These are phyloP conservation scores for Myochromella boudieri DNA, from an alignment of 768 basidiomycete genomes.

Conservation along the genomic window DNA sequence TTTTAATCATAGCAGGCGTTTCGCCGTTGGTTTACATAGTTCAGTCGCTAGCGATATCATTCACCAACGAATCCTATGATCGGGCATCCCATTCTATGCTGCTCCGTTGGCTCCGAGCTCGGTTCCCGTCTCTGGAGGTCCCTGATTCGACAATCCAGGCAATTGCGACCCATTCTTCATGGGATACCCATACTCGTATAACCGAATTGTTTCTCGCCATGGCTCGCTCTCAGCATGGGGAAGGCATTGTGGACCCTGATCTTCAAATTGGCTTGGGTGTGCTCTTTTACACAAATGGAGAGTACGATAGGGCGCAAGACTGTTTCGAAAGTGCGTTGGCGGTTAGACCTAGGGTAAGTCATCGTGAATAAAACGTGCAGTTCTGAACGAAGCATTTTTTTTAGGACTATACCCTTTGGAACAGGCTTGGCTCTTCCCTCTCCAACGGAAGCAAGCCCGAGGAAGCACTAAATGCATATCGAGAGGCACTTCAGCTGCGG, in stretches of 20 bases:
- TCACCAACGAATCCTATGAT: constrained; percentile 92
- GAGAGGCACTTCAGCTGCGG: constrained; percentile 84
- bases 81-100: constrained; percentile 83
- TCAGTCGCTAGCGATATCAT: constrained; percentile 93
- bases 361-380: too few relatives aligned
- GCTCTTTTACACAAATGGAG: constrained; percentile 83
- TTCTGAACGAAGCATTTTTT: neutral
- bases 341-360: constrained; percentile 60
- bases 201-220: constrained; percentile 82
- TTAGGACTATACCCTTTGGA: constrained; percentile 93
- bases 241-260: constrained; percentile 78
- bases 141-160: constrained; percentile 57
- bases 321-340: constrained; percentile 91
- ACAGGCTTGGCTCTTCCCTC: constrained; percentile 89
- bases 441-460: constrained; percentile 95
- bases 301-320: constrained; percentile 89
- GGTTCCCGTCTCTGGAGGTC: constrained; percentile 57
- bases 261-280: constrained; percentile 93
- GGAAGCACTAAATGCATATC: constrained; percentile 87
- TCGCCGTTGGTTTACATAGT: neutral
- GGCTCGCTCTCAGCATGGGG: constrained; percentile 78
- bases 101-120: constrained; percentile 77
- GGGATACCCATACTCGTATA: constrained; percentile 80
- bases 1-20: neutral
- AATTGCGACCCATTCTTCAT: constrained; percentile 56